These are phyloP conservation scores for Carnegiea gigantea DNA, from an alignment of 179 eudicot species.

Conservation along the genomic window DNA sequence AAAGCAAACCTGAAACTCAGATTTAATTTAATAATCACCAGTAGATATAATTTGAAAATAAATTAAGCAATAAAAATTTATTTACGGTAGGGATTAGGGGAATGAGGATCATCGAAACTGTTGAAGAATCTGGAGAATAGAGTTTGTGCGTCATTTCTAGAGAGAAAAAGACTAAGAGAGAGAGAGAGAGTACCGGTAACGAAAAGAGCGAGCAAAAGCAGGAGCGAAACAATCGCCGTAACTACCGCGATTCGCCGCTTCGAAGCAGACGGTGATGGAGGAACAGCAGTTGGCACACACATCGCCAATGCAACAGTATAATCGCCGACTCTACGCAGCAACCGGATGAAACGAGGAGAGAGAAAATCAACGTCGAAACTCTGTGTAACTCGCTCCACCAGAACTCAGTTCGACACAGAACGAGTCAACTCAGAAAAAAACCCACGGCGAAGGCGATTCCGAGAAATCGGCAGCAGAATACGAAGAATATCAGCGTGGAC, in stretches of 20 bases:
- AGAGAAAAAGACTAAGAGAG: background rate
- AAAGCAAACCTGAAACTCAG: background rate
- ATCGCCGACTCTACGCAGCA: background rate
- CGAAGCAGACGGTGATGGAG: background rate
- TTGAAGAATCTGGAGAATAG: background rate
- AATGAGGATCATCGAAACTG: background rate
- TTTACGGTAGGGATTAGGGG: background rate
- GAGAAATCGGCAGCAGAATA: background rate
- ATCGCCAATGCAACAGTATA: constrained; percentile 5
- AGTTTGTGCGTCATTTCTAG: background rate
- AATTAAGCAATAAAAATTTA: background rate
- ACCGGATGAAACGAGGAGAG: background rate
- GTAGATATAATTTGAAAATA: background rate
- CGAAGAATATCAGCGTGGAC: background rate
- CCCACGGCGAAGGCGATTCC: background rate
- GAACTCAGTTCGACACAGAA: background rate
- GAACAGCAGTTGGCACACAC: background rate
- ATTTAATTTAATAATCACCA: background rate
- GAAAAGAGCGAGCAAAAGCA: background rate
- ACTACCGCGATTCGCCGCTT: constrained; percentile 11
- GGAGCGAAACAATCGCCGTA: constrained; percentile 8
- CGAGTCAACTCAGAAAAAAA: constrained; percentile 2
- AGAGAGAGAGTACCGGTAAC: constrained; percentile 9
- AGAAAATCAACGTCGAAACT: constrained; percentile 1
- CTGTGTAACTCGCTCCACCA: background rate